Conservation (phyloP, 31 red algal species). For the Odonthalia washingtoniensis region DNA sequence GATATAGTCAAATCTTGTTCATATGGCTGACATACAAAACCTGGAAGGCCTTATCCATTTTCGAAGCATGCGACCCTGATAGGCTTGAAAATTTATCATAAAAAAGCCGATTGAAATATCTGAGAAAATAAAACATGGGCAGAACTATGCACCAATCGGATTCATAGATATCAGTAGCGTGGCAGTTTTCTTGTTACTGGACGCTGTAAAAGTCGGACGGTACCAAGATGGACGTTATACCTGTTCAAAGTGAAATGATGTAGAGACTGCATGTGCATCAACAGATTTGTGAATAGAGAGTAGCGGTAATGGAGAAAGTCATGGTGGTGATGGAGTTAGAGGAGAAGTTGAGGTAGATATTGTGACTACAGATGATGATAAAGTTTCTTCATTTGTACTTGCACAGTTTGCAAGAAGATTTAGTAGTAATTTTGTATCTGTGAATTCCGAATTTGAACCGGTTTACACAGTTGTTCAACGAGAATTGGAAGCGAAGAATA, state of each 20-base stretch:
- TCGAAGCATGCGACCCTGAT: slow-evolving; percentile 44
- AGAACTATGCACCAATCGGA: too few relatives aligned
- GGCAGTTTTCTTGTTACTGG: slow-evolving; percentile 43
- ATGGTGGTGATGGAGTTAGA: too few relatives aligned
- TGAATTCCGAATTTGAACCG: background rate
- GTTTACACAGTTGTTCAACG: too few relatives aligned
- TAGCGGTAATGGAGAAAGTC: too few relatives aligned
- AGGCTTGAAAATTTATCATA: slow-evolving; percentile 42
- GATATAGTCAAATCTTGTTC: slow-evolving; percentile 30
- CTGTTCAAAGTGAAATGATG: background rate
- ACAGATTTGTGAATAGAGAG: slow-evolving; percentile 45
- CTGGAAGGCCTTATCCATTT: slow-evolving; percentile 54
- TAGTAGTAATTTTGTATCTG: slow-evolving; percentile 3
- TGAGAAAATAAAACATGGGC: too few relatives aligned
- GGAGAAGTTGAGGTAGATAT: too few relatives aligned
- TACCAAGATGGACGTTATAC: background rate
- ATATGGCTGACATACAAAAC: slow-evolving; percentile 58
- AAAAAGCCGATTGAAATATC: slow-evolving; percentile 35
- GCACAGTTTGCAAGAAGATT: slow-evolving; percentile 47
- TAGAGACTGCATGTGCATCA: too few relatives aligned
- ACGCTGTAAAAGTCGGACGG: background rate
- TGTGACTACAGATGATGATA: too few relatives aligned
- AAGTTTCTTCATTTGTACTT: too few relatives aligned
- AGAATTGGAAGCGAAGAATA: slow-evolving; percentile 5
- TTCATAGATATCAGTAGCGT: slow-evolving; percentile 35